These are phyloP conservation scores for Thamnidium elegans DNA, from an alignment of 192 early-diverging fungal species.

Conservation along the genomic window DNA sequence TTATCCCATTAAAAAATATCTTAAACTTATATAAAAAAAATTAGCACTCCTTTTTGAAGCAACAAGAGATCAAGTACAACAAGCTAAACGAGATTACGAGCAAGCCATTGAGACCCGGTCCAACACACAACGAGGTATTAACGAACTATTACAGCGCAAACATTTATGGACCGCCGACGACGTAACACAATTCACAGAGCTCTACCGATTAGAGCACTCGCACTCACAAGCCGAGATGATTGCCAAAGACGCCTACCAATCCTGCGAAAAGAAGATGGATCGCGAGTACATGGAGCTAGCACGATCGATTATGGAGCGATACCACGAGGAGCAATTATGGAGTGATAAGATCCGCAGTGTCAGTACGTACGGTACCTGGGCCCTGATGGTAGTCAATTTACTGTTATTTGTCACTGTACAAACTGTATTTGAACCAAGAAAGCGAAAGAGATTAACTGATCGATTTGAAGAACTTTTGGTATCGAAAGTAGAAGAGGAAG, in stretches of 20 bases:
- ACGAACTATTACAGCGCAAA: slow-evolving; percentile 74
- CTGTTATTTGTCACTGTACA: slow-evolving; percentile 67
- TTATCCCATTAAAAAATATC: background rate
- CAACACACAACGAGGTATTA: slow-evolving; percentile 70
- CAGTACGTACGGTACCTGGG: slow-evolving; percentile 74
- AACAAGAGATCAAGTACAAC: slow-evolving; percentile 45
- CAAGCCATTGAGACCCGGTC: slow-evolving; percentile 55
- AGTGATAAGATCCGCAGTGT: slow-evolving; percentile 82
- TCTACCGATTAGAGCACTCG: slow-evolving; percentile 69
- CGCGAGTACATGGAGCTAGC: slow-evolving; percentile 60
- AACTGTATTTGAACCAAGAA: slow-evolving; percentile 70
- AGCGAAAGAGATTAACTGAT: slow-evolving; percentile 60
- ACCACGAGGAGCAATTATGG: slow-evolving; percentile 85
- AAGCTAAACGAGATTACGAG: slow-evolving; percentile 54
- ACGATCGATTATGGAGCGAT: slow-evolving; percentile 67
- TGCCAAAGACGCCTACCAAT: slow-evolving; percentile 46
- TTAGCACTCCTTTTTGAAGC: slow-evolving; percentile 43
- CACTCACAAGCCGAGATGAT: slow-evolving; percentile 50
- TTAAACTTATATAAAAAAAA: background rate
- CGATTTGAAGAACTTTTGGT: slow-evolving; percentile 63
- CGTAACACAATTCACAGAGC: slow-evolving; percentile 70
- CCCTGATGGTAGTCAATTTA: slow-evolving; percentile 64
- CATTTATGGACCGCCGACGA: slow-evolving; percentile 72
- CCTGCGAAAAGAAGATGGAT: slow-evolving; percentile 63
- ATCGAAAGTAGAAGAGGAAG: slow-evolving; percentile 45